These are phyloP conservation scores for Marasmius sp. DNA, from an alignment of 1,284 basidiomycete species.

Conservation along the genomic window DNA sequence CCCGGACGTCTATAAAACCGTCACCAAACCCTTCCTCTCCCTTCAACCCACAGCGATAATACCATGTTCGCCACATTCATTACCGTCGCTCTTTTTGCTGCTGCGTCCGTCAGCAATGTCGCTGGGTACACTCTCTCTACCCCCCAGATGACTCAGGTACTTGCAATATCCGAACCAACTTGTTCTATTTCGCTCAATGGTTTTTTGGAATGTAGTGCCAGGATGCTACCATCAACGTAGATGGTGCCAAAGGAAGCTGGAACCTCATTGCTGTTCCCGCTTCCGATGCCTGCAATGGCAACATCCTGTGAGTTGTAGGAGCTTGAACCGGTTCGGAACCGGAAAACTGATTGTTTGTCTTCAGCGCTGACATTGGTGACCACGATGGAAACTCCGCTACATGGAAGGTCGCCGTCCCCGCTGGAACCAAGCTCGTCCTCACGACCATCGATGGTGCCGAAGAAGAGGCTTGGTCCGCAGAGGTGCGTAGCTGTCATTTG, in stretches of 20 bases:
- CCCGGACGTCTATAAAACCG: conserved; percentile 27
- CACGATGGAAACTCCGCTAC: conserved; percentile 40
- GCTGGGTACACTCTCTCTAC: conserved; percentile 55
- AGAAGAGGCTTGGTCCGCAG: conserved; percentile 64
- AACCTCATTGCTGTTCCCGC: conserved; percentile 56
- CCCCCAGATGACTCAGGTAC: conserved; percentile 56
- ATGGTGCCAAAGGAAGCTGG: conserved; percentile 48
- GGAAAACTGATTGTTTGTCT: conserved; percentile 12
- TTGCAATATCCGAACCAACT: not conserved
- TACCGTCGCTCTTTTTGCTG: conserved; percentile 65
- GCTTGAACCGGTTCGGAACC: not conserved
- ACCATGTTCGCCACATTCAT: conserved; percentile 77
- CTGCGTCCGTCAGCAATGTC: conserved; percentile 50
- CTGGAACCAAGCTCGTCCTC: conserved; percentile 50
- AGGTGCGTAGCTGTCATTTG: conserved; percentile 39
- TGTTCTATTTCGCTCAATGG: conserved; percentile 1
- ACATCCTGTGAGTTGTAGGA: conserved; percentile 51
- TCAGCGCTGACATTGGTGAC: conserved; percentile 59
- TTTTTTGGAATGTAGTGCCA: conserved; percentile 47
- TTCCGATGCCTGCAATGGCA: conserved; percentile 51
- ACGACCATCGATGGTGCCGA: conserved; percentile 54
- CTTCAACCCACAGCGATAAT: conserved; percentile 20
- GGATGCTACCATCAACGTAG: conserved; percentile 53
- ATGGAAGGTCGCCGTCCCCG: conserved; percentile 49
- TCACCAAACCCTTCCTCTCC: conserved; percentile 23